Conservation (phyloP, 2,329 filamentous ascomycete genomes). For the Pyricularia pennisetigena region DNA sequence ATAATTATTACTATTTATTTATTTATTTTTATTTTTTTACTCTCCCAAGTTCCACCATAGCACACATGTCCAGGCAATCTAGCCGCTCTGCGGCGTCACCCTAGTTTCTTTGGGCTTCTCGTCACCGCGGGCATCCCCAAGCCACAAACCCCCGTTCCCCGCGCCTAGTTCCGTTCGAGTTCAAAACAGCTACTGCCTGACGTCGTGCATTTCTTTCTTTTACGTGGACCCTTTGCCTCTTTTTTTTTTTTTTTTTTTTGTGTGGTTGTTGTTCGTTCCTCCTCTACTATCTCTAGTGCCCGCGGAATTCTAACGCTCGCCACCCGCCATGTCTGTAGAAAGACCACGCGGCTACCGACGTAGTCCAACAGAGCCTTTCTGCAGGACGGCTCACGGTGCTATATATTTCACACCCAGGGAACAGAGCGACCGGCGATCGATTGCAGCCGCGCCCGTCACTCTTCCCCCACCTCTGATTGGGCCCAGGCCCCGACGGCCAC, state of each 20-base stretch:
- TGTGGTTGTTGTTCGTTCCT: not conserved
- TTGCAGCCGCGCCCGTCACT: slow-evolving; percentile 11
- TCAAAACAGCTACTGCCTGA: not conserved
- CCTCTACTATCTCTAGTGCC: not conserved
- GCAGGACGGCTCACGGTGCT: slow-evolving; percentile 10
- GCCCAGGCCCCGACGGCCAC: slow-evolving; percentile 39
- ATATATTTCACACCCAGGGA: slow-evolving; percentile 11
- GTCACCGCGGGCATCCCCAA: not conserved
- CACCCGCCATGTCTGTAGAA: slow-evolving; percentile 1
- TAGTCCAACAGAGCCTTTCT: slow-evolving; percentile 6
- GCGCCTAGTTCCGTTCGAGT: not conserved
- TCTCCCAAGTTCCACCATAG: not conserved
- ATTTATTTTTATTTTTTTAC: no score
- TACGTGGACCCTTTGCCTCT: not conserved
- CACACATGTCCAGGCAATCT: not conserved
- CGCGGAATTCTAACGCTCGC: not conserved
- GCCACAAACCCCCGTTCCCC: not conserved
- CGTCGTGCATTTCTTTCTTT: not conserved
- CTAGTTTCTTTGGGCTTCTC: not conserved
- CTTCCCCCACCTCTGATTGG: slow-evolving; percentile 33
- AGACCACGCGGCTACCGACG: not conserved
- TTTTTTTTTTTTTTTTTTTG: not conserved
- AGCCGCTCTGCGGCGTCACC: not conserved
- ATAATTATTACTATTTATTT: no score
- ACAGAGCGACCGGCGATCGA: slow-evolving; percentile 12